Base-by-base conservation (phyloP, 1,139 yeast species). In the Scheffersomyces lignicola region DNA sequence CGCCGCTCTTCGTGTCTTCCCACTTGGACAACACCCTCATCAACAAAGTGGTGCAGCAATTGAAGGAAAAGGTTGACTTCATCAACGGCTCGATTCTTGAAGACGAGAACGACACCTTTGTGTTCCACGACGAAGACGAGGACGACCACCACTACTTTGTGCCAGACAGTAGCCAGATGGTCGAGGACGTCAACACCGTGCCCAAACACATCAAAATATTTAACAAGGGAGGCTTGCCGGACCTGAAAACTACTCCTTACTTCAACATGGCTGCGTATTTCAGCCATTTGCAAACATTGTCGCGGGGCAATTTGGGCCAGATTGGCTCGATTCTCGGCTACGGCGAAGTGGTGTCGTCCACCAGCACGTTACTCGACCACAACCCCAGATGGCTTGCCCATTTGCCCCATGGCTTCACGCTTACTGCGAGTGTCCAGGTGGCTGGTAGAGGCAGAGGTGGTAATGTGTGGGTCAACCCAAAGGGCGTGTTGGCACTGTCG, bases 371-470 rank as follows among this genome's bases (percentile, higher is more conserved):
- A 52, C 65, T 92, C 44, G 96, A 90, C 51, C 72, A 75, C 32
- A 92, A 92, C 56, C 75, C 78, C 33, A 54, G 66, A 9, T 56
- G 87, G 36, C 61, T 90, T 36, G 63, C 69, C 11, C 49, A 64
- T 20, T 58, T 86, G 14, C 96, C 96, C 1, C 71, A 79, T 28
- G 96, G 96, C 0, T 69, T 81, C 31, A 67, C 83, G 0, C 65
- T 80, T n/a, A 73, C 83, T 3, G 95, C 94, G 1, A 80, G 92
- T 1, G 77, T 85, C 3, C 99, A 94, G 56, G 81, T 87, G 1
- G 76, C 89, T 0, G 99, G 98, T 1, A 71, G 94, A 34, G 99
- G 99, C 1, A 76, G 99, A 40, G 95, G 97, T 5, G 95, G 94
- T 2, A 94, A 94, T 49, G 82, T 82, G 1, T 94, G 98, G 98